Base-by-base conservation (phyloP, 371 early-diverging fungal genomes). In the Parasitella parasitica region DNA sequence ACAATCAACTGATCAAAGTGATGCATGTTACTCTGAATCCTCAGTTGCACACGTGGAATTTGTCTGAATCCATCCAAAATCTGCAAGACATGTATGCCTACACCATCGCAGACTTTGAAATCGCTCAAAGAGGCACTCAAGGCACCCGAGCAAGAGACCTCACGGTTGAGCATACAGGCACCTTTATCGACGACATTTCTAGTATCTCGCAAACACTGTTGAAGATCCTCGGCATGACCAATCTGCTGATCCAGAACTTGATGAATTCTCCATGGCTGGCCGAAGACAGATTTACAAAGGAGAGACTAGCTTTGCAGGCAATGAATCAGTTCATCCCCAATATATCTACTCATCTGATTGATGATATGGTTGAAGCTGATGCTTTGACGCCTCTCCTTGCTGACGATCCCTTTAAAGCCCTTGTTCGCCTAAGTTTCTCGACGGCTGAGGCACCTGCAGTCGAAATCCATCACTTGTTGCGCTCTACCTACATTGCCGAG, bases 71-170 rank as follows among this genome's bases (percentile, higher is more conserved):
- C 6, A 24, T 74, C n/a, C 22, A 36, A 13, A 66, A 70, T 35
- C 60, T 80, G 60, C 68, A 73, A 34, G 75, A 77, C 35, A 75
- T 80, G 77, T 77, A 73, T 51, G 80, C 84, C 0, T 89, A 90
- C 64, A 90, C 91, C 0, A 84, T 93, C 30, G 70, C 85, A 5
- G 72, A 84, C 35, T 76, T 88, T 6, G 94, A 91, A 69, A 81
- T 89, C 20, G 79, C 82, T 2, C 83, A 86, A 36, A 80, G 93
- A 12, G 89, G 90, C 2, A 58, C 56, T 12, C 66, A 72, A 36
- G 62, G 61, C 24, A 61, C 67, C 0, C 68, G 69, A 3, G 61
- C 75, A 8, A 63, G 73, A 11, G 81, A 81, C 20, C 36, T 76
- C 6, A 76, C 69, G 0, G 68, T 77, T 0, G 81, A 81, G 27